A percentile compares a stretch with the other conserved stretches of the same genome.
Evolutionary conservation across 192 early-diverging fungal genomes (phyloP).

Genomic region (Chytriomyces hyalinus): DNA sequence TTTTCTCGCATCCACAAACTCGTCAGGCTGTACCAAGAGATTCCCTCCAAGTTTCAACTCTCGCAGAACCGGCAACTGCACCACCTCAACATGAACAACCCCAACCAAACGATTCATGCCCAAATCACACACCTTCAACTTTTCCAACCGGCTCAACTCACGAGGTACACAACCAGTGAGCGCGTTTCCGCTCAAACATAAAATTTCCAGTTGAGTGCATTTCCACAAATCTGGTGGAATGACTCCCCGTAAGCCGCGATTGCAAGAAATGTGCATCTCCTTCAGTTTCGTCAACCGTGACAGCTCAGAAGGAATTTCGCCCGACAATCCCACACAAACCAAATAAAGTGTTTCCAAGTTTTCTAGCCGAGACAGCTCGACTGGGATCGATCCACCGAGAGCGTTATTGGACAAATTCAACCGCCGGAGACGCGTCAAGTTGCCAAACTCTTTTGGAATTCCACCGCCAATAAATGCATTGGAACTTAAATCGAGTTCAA

Average conservation of each 20-base stretch:
- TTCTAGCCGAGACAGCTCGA: not conserved
- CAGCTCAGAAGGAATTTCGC: not conserved
- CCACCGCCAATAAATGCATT: not conserved
- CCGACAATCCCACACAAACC: not conserved
- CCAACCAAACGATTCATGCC: not conserved
- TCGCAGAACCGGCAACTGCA: not conserved
- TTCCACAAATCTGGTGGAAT: not conserved
- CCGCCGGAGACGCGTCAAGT: not conserved
- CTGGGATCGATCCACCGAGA: not conserved
- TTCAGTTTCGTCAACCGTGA: not conserved
- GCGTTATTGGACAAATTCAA: not conserved
- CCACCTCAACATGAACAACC: not conserved
- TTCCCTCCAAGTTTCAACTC: not conserved
- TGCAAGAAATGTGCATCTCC: not conserved
- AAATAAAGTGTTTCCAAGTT: not conserved
- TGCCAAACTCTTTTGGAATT: not conserved
- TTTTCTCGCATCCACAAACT: no score
- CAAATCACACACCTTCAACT: not conserved
- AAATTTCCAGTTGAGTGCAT: not conserved
- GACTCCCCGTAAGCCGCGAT: not conserved
- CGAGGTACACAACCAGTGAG: not conserved
- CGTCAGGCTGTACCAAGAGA: not conserved
- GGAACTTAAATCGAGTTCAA: not conserved
- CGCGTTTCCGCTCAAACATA: conserved; percentile 3
- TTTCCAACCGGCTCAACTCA: not conserved